phyloP scores from a whole-genome alignment of 2,329 filamentous ascomycete species.

The Fusarium guadeloupense region DNA sequence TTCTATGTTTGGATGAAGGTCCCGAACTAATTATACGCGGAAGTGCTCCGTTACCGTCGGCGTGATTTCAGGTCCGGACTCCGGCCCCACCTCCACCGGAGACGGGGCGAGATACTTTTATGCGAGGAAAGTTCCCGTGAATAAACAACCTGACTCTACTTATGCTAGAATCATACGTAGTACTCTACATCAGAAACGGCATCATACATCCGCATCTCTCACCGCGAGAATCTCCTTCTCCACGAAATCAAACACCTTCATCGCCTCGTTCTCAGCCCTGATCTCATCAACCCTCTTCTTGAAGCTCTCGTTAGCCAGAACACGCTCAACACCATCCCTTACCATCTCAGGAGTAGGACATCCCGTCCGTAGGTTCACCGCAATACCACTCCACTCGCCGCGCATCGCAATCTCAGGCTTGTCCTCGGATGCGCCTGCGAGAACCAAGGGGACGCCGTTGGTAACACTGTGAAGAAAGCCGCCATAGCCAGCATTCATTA shows the following conservation, averaged over 20 bases:
- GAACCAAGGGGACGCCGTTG: slow-evolving; percentile 58
- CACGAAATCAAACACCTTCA: slow-evolving; percentile 38
- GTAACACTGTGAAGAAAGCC: slow-evolving; percentile 56
- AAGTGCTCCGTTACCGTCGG: slow-evolving; percentile 11
- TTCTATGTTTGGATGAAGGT: background rate
- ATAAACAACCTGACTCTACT: background rate
- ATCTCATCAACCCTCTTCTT: slow-evolving; percentile 46
- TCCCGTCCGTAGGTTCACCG: slow-evolving; percentile 54
- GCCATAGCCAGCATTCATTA: slow-evolving; percentile 61
- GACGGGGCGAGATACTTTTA: slow-evolving; percentile 23
- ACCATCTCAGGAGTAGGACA: slow-evolving; percentile 44
- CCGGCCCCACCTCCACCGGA: slow-evolving; percentile 24
- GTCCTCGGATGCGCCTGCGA: slow-evolving; percentile 54
- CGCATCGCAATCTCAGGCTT: slow-evolving; percentile 54
- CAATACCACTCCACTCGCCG: slow-evolving; percentile 55
- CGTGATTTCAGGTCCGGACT: slow-evolving; percentile 15
- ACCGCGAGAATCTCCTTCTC: slow-evolving; percentile 37
- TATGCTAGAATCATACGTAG: background rate
- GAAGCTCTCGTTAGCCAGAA: slow-evolving; percentile 45
- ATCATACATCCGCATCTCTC: background rate
- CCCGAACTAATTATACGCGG: background rate
- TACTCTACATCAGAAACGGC: background rate
- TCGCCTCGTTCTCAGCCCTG: slow-evolving; percentile 46
- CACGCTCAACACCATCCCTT: slow-evolving; percentile 43
- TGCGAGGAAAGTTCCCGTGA: slow-evolving; percentile 6